Percentiles rank a stretch among this genome's conserved stretches.
Conservation (phyloP, 1,284 basidiomycete genomes). For the Farysia itapuensis region DNA sequence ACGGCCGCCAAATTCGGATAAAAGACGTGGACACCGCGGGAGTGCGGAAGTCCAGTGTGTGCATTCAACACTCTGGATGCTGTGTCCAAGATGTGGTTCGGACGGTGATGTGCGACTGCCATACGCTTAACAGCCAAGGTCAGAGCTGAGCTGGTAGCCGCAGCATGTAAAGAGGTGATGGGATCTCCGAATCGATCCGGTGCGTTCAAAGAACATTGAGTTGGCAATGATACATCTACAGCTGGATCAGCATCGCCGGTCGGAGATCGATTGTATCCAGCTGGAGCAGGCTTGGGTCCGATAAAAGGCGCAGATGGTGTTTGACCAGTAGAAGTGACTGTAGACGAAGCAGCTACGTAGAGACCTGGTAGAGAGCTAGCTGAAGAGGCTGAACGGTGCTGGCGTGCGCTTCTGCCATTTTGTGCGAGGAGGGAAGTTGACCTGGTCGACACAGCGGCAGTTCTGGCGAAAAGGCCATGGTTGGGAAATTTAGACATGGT, state of each 20-base stretch:
- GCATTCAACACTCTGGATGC: too few relatives aligned
- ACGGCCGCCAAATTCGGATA: too few relatives aligned
- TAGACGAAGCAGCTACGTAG: neutral
- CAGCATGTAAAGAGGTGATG: too few relatives aligned
- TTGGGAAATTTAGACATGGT: conserved; percentile 41
- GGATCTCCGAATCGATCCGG: too few relatives aligned
- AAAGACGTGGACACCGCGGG: conserved; percentile 17
- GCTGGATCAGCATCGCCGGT: too few relatives aligned
- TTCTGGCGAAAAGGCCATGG: conserved; percentile 36
- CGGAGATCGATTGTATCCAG: neutral
- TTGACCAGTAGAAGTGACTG: neutral
- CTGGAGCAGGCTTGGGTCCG: neutral
- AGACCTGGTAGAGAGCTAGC: neutral
- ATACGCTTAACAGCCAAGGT: too few relatives aligned
- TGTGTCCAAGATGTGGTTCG: too few relatives aligned
- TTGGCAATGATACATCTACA: too few relatives aligned
- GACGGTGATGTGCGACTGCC: too few relatives aligned
- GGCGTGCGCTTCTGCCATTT: conserved; percentile 17
- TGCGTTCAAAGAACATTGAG: too few relatives aligned
- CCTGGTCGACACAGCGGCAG: conserved; percentile 26
- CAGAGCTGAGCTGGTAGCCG: conserved; percentile 5
- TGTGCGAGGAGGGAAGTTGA: conserved; percentile 21
- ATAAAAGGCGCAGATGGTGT: neutral
- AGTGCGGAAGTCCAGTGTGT: too few relatives aligned
- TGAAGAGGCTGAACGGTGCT: conserved; percentile 12